Percentiles rank a stretch among this genome's conserved stretches.
Evolutionary conservation across 352 stramenopile species (phyloP).

Genomic region (Phytophthora syringae): DNA sequence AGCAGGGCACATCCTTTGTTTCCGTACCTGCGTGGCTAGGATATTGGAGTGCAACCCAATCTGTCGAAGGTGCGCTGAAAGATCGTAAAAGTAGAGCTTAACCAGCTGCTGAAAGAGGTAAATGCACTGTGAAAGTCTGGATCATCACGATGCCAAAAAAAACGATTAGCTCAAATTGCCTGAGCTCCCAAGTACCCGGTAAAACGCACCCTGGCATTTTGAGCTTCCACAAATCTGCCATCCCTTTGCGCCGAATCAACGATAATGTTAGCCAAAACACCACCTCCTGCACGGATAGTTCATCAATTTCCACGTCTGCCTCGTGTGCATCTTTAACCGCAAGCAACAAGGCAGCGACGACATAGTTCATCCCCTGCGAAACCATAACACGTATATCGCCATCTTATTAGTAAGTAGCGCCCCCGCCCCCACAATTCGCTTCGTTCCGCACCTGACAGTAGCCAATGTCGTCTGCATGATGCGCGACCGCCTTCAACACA

Average conservation of each 20-base stretch:
- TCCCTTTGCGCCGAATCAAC: slow-evolving; percentile 59
- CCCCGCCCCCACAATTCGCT: neutral
- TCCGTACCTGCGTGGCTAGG: slow-evolving; percentile 70
- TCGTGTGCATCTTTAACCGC: slow-evolving; percentile 40
- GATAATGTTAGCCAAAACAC: slow-evolving; percentile 69
- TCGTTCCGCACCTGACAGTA: slow-evolving; percentile 71
- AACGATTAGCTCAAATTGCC: neutral
- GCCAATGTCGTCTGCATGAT: slow-evolving; percentile 60
- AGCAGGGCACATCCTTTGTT: neutral
- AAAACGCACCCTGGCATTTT: slow-evolving; percentile 78
- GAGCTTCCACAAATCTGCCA: slow-evolving; percentile 73
- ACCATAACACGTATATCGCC: neutral
- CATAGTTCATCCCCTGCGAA: slow-evolving; percentile 86
- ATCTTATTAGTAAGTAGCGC: neutral
- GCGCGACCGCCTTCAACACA: slow-evolving; percentile 71
- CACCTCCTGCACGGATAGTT: slow-evolving; percentile 49
- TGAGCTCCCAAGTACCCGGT: neutral
- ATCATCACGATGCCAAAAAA: neutral
- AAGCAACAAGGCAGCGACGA: slow-evolving; percentile 67
- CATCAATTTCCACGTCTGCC: slow-evolving; percentile 11
- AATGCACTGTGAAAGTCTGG: slow-evolving; percentile 71
- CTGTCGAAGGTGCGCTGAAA: slow-evolving; percentile 65
- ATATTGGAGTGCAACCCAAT: slow-evolving; percentile 88
- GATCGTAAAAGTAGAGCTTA: slow-evolving; percentile 65
- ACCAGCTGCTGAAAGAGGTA: slow-evolving; percentile 83